Percentiles rank a stretch among this genome's conserved stretches.
phyloP scores from a whole-genome alignment of 1,139 yeast species.

The Saccharomycopsis hybrid region DNA sequence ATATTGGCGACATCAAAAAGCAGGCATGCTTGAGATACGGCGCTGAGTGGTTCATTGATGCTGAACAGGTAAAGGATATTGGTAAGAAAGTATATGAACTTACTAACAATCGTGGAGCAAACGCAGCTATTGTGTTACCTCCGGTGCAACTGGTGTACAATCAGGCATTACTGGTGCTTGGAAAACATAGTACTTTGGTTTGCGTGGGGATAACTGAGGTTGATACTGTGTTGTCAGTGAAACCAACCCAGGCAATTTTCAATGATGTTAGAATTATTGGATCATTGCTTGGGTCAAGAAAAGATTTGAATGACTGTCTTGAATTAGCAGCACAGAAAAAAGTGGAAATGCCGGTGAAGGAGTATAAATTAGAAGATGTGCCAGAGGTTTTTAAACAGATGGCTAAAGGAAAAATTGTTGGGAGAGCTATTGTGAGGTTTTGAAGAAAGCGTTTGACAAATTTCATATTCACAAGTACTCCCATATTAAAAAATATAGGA shows the following conservation, averaged over 20 bases:
- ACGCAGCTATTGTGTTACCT: constrained; percentile 46
- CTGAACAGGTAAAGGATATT: constrained; percentile 45
- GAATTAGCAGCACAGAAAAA: constrained; percentile 66
- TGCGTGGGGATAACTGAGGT: constrained; percentile 68
- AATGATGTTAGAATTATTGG: constrained; percentile 58
- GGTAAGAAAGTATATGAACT: constrained; percentile 46
- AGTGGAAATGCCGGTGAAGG: constrained; percentile 59
- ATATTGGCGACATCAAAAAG: constrained; percentile 56
- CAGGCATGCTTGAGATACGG: constrained; percentile 45
- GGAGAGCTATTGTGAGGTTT: constrained; percentile 35
- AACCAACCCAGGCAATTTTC: constrained; percentile 67
- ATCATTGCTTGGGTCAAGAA: constrained; percentile 76
- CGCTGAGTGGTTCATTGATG: constrained; percentile 52
- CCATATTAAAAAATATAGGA: too few species aligned
- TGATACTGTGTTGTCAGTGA: constrained; percentile 72
- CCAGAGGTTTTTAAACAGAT: constrained; percentile 54
- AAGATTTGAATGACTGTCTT: constrained; percentile 70
- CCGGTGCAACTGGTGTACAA: constrained; percentile 5
- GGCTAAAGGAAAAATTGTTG: constrained; percentile 67
- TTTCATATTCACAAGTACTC: too few species aligned
- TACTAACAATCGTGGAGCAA: constrained; percentile 77
- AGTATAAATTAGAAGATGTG: constrained; percentile 58
- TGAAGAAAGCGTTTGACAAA: too few species aligned
- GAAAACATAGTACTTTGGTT: constrained; percentile 43
- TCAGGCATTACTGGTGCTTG: constrained; percentile 4